Base-by-base conservation (phyloP, 768 basidiomycete species). In the Boletus reticulatus region DNA sequence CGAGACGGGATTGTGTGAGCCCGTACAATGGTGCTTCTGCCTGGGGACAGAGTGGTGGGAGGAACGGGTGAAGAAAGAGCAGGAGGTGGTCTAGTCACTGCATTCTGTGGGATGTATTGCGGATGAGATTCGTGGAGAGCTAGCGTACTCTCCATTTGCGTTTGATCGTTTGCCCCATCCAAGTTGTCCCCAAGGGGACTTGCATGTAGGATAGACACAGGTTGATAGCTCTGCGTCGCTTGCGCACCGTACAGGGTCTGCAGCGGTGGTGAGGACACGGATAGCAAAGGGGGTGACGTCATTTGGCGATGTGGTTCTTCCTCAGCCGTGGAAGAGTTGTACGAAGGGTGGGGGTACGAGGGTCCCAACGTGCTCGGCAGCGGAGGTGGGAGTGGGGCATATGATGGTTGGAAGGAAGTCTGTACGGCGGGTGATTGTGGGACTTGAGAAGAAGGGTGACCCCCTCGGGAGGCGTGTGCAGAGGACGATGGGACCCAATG, bases 321-420 rank as follows among this genome's bases (percentile, higher is more conserved):
- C 31, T 59, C 60, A 55, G 46, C 20, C 20, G 42, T 9, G 36
- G 54, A 38, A n/a, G 51, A n/a, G 29, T 56, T 50, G 34, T 58
- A 59, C 17, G 51, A 54, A 32, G 59, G 32, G 2, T 55, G 48
- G 10, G 68, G 32, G 29, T 64, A 62, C n/a, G 55, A 59, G 9
- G 62, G 58, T 7, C 58, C 48, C 44, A 51, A 36, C 20, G 52
- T 24, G 56, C 44, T 61, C 16, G 56, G 53, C 34, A 60, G 22
- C 42, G 66, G 69, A 9, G 56, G 65, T 3, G 58, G 64, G 11
- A 60, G 66, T 0, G 60, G 66, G 3, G 59, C 63, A 41, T 69
- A 69, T 6, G 69, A 71, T 37, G 66, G 58, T 51, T 74, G 68
- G 39, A 62, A 65, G 11, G 62, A 62, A 24, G 68, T 62, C 49